These are phyloP conservation scores for Aureobasidium mangrovei DNA, from an alignment of 2,329 filamentous ascomycete species.

Conservation along the genomic window DNA sequence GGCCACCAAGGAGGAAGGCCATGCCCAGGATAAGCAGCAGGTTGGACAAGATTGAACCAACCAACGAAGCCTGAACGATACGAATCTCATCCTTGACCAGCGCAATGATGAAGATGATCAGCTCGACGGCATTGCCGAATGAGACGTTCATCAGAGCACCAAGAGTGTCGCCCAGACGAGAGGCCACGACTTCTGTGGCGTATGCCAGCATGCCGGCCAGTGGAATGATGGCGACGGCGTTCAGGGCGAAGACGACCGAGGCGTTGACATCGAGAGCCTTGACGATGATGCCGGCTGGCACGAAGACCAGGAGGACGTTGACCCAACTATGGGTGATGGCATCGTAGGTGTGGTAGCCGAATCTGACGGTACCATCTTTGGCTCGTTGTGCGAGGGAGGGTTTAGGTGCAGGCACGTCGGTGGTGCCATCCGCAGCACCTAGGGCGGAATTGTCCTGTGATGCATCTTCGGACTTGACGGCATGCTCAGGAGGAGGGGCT, in stretches of 20 bases:
- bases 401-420: constrained; percentile 24
- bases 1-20: constrained; percentile 78
- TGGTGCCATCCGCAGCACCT: constrained; percentile 28
- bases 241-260: constrained; percentile 42
- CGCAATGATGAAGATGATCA: constrained; percentile 59
- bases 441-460: constrained; percentile 46
- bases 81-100: constrained; percentile 75
- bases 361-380: constrained; percentile 41
- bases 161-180: constrained; percentile 39
- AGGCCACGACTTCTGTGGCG: constrained; percentile 42
- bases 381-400: constrained; percentile 42
- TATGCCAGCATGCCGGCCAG: constrained; percentile 41
- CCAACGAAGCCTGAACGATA: constrained; percentile 81
- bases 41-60: constrained; percentile 86
- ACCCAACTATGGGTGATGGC: constrained; percentile 64
- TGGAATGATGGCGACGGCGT: constrained; percentile 44
- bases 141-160: constrained; percentile 44
- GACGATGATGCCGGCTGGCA: constrained; percentile 65
- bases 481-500: constrained; percentile 27
- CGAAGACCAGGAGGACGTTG: constrained; percentile 68
- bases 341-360: constrained; percentile 49
- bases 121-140: constrained; percentile 45
- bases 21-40: constrained; percentile 83
- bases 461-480: constrained; percentile 39
- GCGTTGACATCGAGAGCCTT: constrained; percentile 37